Evolutionary conservation across 805 yeast genomes (phyloP).

Genomic region (Candida patagonica): DNA sequence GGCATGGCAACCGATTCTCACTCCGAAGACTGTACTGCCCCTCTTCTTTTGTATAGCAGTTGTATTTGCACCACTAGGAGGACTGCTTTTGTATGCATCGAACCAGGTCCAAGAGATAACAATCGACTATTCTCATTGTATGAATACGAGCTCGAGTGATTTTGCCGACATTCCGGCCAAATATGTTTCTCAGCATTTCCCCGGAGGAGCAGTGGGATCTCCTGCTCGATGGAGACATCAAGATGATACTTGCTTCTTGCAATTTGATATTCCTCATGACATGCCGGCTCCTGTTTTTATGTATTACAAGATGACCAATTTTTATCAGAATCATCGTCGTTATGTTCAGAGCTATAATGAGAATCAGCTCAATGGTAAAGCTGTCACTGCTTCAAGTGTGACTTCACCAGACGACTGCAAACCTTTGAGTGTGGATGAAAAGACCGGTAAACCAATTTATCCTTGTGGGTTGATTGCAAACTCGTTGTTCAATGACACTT

Average conservation of each 20-base stretch:
- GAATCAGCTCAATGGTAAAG: slow-evolving; percentile 70
- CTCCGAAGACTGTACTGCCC: slow-evolving; percentile 88
- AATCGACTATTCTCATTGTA: slow-evolving; percentile 70
- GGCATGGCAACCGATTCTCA: slow-evolving; percentile 79
- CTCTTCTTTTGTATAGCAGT: slow-evolving; percentile 63
- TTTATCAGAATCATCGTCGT: slow-evolving; percentile 90
- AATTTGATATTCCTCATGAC: slow-evolving; percentile 63
- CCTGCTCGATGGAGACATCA: slow-evolving; percentile 68
- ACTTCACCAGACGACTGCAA: slow-evolving; percentile 45
- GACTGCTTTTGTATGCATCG: slow-evolving; percentile 73
- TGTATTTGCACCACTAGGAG: slow-evolving; percentile 85
- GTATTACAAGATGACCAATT: slow-evolving; percentile 82
- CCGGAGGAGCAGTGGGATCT: slow-evolving; percentile 27
- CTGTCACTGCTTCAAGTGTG: slow-evolving; percentile 45
- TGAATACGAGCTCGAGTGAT: slow-evolving; percentile 35
- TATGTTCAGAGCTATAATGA: slow-evolving; percentile 81
- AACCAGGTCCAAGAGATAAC: slow-evolving; percentile 64
- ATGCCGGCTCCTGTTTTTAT: slow-evolving; percentile 63
- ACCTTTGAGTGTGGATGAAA: slow-evolving; percentile 45
- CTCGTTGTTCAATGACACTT: slow-evolving; percentile 84
- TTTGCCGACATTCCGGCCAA: slow-evolving; percentile 49
- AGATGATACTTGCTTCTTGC: slow-evolving; percentile 46
- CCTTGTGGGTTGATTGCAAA: slow-evolving; percentile 97
- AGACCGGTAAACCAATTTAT: slow-evolving; percentile 54
- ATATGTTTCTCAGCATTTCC: slow-evolving; percentile 54